Evolutionary conservation across 345 rosid species (phyloP), one percentile per base, ranked within the genome.

Genomic region (Heritiera fomes): DNA sequence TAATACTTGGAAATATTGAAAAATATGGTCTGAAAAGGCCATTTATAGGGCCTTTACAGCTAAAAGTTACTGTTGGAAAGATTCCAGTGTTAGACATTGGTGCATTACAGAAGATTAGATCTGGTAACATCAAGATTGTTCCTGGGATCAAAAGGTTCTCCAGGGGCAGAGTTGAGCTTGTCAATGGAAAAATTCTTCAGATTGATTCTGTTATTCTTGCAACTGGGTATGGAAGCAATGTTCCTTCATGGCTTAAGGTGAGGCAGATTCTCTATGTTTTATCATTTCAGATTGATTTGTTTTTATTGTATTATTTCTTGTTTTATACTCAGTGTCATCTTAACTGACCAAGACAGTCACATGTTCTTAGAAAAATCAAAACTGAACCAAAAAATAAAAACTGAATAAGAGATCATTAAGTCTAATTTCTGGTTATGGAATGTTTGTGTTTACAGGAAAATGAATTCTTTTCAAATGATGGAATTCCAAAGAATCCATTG

Each of bases 181-280:
- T 90, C 3, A 84, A 92, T 82, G 91, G 97, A 0, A 55, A 89
- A 81, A 83, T 43, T 32, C 89, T 87, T 17, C 87, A 88, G 67
- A 79, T 94, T 67, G 98, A 92, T 75, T 87, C 96, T 20, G 90
- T 92, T 8, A 58, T 94, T 86, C 86, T 94, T 53, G 98, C 98
- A 61, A 94, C 98, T 12, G 98, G 98, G 4, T 94, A 94, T 59
- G 81, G 97, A 63, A 94, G 98, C 93, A 94, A 92, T 69, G 98
- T 94, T 47, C 97, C 96, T 81, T 92, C 89, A 66, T 94, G 98
- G 98, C 91, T 94, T 5, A 87, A 88, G 97, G 98, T 92, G 78
- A 84, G 80, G 10, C 68, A 72, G 45, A 30, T 18, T 61, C 28
- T 64, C 28, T 49, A 8, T 49, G 11, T 28, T 32, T 61, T 15